Evolutionary conservation across 2,329 filamentous ascomycete genomes (phyloP).

Genomic region (Chaetomium sp.): DNA sequence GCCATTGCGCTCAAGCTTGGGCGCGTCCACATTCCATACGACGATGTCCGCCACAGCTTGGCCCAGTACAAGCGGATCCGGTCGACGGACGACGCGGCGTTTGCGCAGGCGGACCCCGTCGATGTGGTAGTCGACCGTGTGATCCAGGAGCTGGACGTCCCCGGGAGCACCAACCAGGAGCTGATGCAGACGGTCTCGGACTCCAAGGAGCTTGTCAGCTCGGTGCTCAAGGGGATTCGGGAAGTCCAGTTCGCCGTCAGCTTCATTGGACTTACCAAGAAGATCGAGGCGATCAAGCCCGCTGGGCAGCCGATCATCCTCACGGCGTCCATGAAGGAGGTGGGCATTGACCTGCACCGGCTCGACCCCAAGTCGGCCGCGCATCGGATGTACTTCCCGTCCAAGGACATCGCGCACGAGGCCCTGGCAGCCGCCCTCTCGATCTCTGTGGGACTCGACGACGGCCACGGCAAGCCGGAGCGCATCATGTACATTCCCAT

Average conservation of each 20-base stretch:
- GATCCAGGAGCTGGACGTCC: slow-evolving; percentile 65
- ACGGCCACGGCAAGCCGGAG: slow-evolving; percentile 79
- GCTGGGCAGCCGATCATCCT: slow-evolving; percentile 67
- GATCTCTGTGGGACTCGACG: slow-evolving; percentile 84
- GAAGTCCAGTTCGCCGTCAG: slow-evolving; percentile 94
- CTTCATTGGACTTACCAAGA: slow-evolving; percentile 80
- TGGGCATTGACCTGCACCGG: slow-evolving; percentile 86
- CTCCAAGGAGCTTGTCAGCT: slow-evolving; percentile 86
- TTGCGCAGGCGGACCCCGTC: slow-evolving; percentile 38
- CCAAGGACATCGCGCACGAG: slow-evolving; percentile 89
- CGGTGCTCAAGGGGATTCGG: slow-evolving; percentile 84
- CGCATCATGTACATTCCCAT: slow-evolving; percentile 90
- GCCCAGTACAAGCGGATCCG: slow-evolving; percentile 47
- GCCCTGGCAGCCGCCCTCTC: slow-evolving; percentile 87
- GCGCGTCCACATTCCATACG: slow-evolving; percentile 81
- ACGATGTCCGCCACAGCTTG: slow-evolving; percentile 66
- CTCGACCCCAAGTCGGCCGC: slow-evolving; percentile 88
- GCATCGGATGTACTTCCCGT: slow-evolving; percentile 96
- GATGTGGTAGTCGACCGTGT: slow-evolving; percentile 65
- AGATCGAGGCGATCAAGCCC: slow-evolving; percentile 61
- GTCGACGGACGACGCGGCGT: slow-evolving; percentile 29
- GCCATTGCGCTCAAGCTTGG: slow-evolving; percentile 88
- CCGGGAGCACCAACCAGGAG: slow-evolving; percentile 58
- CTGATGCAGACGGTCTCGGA: slow-evolving; percentile 82
- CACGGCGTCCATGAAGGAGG: slow-evolving; percentile 91